Evolutionary conservation across 2,329 filamentous ascomycete genomes (phyloP).

Genomic region (Epichloe baconii): DNA sequence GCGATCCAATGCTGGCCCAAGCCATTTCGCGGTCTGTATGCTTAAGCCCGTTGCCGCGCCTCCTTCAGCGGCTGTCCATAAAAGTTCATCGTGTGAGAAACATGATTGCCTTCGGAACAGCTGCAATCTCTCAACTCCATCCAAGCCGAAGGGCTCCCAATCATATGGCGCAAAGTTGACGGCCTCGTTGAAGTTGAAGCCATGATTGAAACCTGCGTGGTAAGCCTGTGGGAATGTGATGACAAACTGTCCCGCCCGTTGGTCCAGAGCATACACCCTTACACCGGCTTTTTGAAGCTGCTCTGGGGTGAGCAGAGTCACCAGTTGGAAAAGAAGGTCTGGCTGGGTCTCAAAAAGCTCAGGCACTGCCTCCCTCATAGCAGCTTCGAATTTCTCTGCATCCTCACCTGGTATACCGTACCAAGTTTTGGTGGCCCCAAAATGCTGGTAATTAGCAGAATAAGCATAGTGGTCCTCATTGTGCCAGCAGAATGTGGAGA

Average conservation of each 20-base stretch:
- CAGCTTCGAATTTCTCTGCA: constrained; percentile 85
- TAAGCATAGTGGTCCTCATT: constrained; percentile 98
- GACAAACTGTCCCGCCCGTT: constrained; percentile 89
- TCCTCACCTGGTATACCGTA: constrained; percentile 94
- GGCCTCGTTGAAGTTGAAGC: constrained; percentile 97
- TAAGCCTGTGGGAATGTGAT: constrained; percentile 96
- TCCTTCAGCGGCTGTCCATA: constrained; percentile 78
- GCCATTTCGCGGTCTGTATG: constrained; percentile 90
- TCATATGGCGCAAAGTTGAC: constrained; percentile 94
- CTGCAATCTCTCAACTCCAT: constrained; percentile 75
- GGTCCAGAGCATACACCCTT: constrained; percentile 86
- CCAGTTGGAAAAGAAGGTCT: constrained; percentile 88
- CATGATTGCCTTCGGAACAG: constrained; percentile 84
- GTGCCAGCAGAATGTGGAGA: constrained; percentile 99
- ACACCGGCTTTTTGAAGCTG: constrained; percentile 89
- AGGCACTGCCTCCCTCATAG: constrained; percentile 89
- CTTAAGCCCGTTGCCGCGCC: constrained; percentile 49
- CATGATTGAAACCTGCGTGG: constrained; percentile 96
- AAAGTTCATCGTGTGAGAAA: constrained; percentile 91
- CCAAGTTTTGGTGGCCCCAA: constrained; percentile 97
- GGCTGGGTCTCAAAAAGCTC: constrained; percentile 96
- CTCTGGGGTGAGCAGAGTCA: constrained; percentile 89
- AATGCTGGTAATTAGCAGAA: constrained; percentile 96
- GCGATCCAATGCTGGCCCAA: constrained; percentile 72
- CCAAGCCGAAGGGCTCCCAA: constrained; percentile 86